Base-by-base conservation (phyloP, 2,329 filamentous ascomycete species). In the Stemphylium lycopersici region DNA sequence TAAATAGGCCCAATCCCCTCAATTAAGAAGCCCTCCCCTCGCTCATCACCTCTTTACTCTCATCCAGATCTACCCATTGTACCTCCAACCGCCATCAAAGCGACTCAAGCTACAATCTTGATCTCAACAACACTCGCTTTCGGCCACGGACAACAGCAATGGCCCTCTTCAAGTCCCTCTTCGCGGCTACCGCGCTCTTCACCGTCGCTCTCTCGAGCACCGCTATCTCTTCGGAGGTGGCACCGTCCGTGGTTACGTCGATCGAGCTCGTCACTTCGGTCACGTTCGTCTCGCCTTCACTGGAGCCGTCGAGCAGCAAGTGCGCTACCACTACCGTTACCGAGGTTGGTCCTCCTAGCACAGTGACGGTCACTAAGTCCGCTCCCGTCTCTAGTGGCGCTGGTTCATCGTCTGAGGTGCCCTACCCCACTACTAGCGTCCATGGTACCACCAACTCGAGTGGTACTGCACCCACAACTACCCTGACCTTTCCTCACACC, bases 141-240 rank as follows among this genome's bases (percentile, higher is more conserved):
- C 24, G 31, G 13, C 12, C 22, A 41, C 20, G n/a, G 51, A 18
- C n/a, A 33, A 18, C 8, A 26, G 15, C 41, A 50, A 59, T 59
- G 57, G 36, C 29, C 16, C 34, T 36, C 31, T 46, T 58, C 54
- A 58, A 40, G 39, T 29, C 16, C 4, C 6, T 55, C 29, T 4
- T 55, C 46, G 54, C 50, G 22, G 26, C 46, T 12, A 32, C 33
- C 11, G 54, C 47, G 0, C 40, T 59, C 32, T 20, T 57, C 54
- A 59, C 52, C 4, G 36, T 52, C 31, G 47, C 47, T 22, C 26
- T 53, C 12, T 38, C 43, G 22, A 45, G 48, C 22, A 59, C 50
- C 12, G 39, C 31, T 4, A 41, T 48, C 39, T 54, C 54, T n/a
- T 45, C 42, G 11, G 48, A 39, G 12, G 18, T 29, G 26, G 2